Conservation (phyloP, 2,329 filamentous ascomycete genomes). For the Phoma sp. region DNA sequence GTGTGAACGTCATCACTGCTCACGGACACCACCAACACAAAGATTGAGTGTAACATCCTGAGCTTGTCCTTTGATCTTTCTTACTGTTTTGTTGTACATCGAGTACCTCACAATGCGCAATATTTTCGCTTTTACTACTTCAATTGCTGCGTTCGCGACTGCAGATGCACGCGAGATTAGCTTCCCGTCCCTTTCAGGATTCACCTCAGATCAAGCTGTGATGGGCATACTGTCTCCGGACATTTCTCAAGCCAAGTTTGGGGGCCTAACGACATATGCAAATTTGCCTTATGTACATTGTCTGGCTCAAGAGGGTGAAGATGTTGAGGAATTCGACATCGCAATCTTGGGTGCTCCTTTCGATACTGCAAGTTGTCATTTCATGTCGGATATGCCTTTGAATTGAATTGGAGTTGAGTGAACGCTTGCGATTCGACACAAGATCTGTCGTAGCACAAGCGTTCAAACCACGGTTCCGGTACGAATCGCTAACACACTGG, state of each 20-base stretch:
- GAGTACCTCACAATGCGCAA: neutral
- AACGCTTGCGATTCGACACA: neutral
- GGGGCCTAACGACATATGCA: slow-evolving; percentile 55
- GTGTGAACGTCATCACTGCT: slow-evolving; percentile 3
- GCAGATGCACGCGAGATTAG: slow-evolving; percentile 50
- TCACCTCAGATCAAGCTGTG: slow-evolving; percentile 43
- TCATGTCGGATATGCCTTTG: neutral
- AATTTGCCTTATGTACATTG: slow-evolving; percentile 58
- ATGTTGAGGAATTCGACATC: slow-evolving; percentile 56
- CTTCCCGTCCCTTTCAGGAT: slow-evolving; percentile 51
- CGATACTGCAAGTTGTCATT: slow-evolving; percentile 51
- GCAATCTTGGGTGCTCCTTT: slow-evolving; percentile 58
- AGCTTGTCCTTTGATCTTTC: neutral
- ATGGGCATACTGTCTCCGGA: slow-evolving; percentile 29
- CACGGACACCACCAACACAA: neutral
- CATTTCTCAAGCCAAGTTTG: slow-evolving; percentile 44
- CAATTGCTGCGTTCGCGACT: neutral
- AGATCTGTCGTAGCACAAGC: neutral
- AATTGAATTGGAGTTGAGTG: neutral
- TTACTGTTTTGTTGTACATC: neutral
- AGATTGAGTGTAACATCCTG: neutral
- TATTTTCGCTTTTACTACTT: neutral
- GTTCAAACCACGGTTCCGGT: neutral
- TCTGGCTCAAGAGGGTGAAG: slow-evolving; percentile 42
- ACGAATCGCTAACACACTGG: slow-evolving; percentile 8